These are phyloP conservation scores for Fomitopsis pinicola DNA, from an alignment of 1,284 basidiomycete species.

Conservation along the genomic window DNA sequence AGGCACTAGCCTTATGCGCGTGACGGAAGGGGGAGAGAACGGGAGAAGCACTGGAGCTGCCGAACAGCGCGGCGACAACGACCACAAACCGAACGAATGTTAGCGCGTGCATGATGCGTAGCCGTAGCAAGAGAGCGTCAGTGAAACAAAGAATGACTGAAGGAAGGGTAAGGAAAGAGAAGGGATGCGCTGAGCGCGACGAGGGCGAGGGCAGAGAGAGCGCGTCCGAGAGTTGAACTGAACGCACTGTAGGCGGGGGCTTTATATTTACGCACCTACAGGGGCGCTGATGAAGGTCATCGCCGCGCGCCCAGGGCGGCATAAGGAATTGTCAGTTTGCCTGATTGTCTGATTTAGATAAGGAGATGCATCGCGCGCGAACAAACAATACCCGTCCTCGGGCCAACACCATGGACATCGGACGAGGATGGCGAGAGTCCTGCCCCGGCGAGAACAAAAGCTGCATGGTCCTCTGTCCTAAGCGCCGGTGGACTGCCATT, in stretches of 20 bases:
- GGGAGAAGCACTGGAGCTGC: neutral
- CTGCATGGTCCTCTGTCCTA: neutral
- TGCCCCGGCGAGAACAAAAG: neutral
- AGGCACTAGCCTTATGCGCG: neutral
- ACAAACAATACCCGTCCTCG: neutral
- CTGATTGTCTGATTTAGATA: neutral
- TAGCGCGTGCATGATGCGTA: neutral
- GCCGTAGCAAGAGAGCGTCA: neutral
- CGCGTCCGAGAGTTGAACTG: neutral
- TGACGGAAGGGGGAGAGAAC: constrained; percentile 8
- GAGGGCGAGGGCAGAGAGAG: neutral
- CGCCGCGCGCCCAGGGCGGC: neutral
- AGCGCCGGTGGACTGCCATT: neutral
- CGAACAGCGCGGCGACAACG: neutral
- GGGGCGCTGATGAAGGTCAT: neutral
- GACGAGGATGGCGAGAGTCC: neutral
- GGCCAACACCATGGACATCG: neutral
- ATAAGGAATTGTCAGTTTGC: neutral
- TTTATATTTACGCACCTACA: neutral
- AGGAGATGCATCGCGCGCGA: neutral
- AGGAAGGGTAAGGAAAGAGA: neutral
- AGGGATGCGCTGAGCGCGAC: neutral
- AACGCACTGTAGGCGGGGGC: neutral
- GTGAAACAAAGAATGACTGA: neutral
- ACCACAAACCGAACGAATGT: neutral